Base-by-base conservation (phyloP, 2,329 filamentous ascomycete species). In the Ceratocystis eucalypticola region DNA sequence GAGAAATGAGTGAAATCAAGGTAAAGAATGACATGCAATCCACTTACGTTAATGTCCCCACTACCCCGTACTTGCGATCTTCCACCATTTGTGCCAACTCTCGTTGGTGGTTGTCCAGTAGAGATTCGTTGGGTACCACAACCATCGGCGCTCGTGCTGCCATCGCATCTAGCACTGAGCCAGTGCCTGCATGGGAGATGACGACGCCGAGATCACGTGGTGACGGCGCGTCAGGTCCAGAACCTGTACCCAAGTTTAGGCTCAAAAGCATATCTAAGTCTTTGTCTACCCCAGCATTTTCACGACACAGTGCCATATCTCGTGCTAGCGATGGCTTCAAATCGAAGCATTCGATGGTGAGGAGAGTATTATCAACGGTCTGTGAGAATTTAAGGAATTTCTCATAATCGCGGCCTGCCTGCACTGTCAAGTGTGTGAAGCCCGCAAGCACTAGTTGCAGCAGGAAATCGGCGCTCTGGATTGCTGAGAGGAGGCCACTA, bases 111-210 rank as follows among this genome's bases (percentile, higher is more conserved):
- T 99, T 93, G 72, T 95, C 86, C 71, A 96, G 82, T 0, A 99
- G 82, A 5, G 80, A 79, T 1, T 85, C 81, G 74, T 99, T 99
- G 1, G 93, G 89, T 1, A 99, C 91, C 0, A 96, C 90, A 62
- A 99, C 82, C n/a, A 97, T 78, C 2, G 89, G 87, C 0, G 91
- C 78, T 15, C 84, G 83, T 64, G 88, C 78, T 55, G 89, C 84
- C 69, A 95, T 83, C 0, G 87, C 90, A 73, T 92, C 91, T 0
- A 97, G 80, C 33, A 97, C 91, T 2, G 90, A 91, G 7, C 94
- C 94, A 12, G 93, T 92, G 17, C 93, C 94, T 69, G 91, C 93
- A 78, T 99, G 94, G 57, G 88, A 91, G 68, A 99, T 88, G 41
- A 96, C 83, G 20, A 94, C 77, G 0, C 94, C 94, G 6, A 85